Evolutionary conservation across 2,329 filamentous ascomycete species (phyloP).

Genomic region (Falciphora oryzae): DNA sequence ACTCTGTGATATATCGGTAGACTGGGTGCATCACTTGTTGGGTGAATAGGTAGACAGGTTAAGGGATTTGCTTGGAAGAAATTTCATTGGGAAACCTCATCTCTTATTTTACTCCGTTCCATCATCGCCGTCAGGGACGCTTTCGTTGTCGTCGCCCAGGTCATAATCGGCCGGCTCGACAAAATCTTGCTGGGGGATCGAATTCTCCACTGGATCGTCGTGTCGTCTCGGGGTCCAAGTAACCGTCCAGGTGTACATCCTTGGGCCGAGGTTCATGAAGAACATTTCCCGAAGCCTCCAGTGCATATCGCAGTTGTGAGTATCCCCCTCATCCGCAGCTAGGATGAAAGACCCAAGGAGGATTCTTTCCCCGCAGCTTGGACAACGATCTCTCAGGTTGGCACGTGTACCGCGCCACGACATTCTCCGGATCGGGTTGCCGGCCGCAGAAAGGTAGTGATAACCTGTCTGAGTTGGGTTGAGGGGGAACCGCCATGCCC

Average conservation of each 20-base stretch:
- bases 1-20: too few species aligned
- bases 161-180: not conserved
- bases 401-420: not conserved
- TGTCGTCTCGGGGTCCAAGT: not conserved
- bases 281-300: not conserved
- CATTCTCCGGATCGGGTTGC: not conserved
- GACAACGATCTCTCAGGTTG: not conserved
- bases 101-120: too few species aligned
- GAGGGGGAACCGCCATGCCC: slow-evolving; percentile 1
- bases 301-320: not conserved
- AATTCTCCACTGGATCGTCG: not conserved
- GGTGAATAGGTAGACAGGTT: too few species aligned
- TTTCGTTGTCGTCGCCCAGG: not conserved
- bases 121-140: not conserved
- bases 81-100: too few species aligned
- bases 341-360: too few species aligned
- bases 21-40: too few species aligned
- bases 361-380: not conserved
- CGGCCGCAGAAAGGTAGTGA: slow-evolving; percentile 1
- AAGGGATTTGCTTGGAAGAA: too few species aligned
- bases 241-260: slow-evolving; percentile 4
- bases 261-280: not conserved
- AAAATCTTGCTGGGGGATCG: not conserved
- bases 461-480: not conserved
- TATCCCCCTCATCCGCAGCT: not conserved